These are phyloP conservation scores for Halenospora varia DNA, from an alignment of 495 filamentous ascomycete species.

Conservation along the genomic window DNA sequence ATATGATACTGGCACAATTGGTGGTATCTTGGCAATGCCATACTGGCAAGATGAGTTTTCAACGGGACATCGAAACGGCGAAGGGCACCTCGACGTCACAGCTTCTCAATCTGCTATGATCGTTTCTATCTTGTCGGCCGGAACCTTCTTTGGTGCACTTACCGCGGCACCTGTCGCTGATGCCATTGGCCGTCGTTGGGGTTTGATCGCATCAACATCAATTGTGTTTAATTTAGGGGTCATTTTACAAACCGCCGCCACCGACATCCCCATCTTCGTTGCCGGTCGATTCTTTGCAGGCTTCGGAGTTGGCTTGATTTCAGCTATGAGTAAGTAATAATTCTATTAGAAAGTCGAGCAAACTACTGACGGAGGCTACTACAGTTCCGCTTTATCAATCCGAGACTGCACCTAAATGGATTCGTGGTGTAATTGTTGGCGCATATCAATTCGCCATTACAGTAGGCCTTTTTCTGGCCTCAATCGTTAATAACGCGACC, in stretches of 20 bases:
- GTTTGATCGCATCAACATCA: conserved; percentile 59
- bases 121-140: conserved; percentile 80
- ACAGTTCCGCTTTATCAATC: conserved; percentile 78
- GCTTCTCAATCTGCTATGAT: conserved; percentile 51
- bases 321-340: conserved; percentile 52
- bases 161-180: conserved; percentile 70
- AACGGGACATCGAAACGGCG: conserved; percentile 42
- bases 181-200: conserved; percentile 64
- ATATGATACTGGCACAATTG: conserved; percentile 86
- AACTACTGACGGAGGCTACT: neutral
- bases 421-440: conserved; percentile 80
- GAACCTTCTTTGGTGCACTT: conserved; percentile 83
- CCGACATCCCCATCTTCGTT: conserved; percentile 61
- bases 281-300: conserved; percentile 79
- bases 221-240: conserved; percentile 76
- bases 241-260: conserved; percentile 67
- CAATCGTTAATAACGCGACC: conserved; percentile 72
- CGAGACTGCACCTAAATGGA: conserved; percentile 80
- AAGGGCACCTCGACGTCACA: neutral
- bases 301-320: conserved; percentile 77
- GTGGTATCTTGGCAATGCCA: conserved; percentile 78
- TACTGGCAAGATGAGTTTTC: conserved; percentile 72
- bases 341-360: too few relatives aligned
- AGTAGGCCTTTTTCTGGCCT: conserved; percentile 75
- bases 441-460: conserved; percentile 86